Evolutionary conservation across 192 early-diverging fungal species (phyloP), one percentile per base, ranked within the genome.

Genomic region (Entophlyctis helioformis): DNA sequence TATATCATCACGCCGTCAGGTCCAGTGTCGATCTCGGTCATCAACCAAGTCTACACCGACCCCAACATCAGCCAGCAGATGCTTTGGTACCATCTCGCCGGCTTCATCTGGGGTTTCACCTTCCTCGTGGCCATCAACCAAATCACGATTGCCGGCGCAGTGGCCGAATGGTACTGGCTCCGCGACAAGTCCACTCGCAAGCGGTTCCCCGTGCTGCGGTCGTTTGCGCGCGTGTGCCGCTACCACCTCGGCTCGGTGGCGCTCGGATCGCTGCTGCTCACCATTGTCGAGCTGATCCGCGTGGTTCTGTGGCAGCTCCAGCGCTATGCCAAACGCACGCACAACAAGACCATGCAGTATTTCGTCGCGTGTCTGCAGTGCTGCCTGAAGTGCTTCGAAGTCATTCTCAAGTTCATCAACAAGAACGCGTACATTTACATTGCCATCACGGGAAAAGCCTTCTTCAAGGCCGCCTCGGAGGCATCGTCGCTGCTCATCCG

Each of bases 361-460:
- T 40, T 55, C 12, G 24, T 78, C 3, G 53, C 57, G 33, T 71
- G 64, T 49, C 21, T 69, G 18, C 62, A 70, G 39, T 71, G 69
- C 51, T 64, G 52, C 37, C 45, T 69, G 35, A 32, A 21, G n/a
- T 50, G 50, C 39, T n/a, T 78, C 24, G 59, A 60, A 34, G 48
- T 39, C 28, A 21, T 78, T 21, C 38, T 78, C 8, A 69, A 66
- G 54, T 76, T 64, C 46, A 54, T 78, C 50, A 74, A 64, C 51
- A 71, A 72, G 53, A 67, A 78, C 53, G 71, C 69, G 0, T 78
- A 78, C 53, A 73, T 78, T 35, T 39, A 53, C 34, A 69, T 74
- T 51, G 69, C 66, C 16, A 55, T 78, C 25, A 56, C 55, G 38
- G 74, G 74, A 5, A 57, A 66, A 37, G 43, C 55, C 34, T 78